A percentile compares a stretch with the other conserved stretches of the same genome.
Conservation (phyloP, 2,329 filamentous ascomycete genomes). For the Mycosphaerella sp. region DNA sequence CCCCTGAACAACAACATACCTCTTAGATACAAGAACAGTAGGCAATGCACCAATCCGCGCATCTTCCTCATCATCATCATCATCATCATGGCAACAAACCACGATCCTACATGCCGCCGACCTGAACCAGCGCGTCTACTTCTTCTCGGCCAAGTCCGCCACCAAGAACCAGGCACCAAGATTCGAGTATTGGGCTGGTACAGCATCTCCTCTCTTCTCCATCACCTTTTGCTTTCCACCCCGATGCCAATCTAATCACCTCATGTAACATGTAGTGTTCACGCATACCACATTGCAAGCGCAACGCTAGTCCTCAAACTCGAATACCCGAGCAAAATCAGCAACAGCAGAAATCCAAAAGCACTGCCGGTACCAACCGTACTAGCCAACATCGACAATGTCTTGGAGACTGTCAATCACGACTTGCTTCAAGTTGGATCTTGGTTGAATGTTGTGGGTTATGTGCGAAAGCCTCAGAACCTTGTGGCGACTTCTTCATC, state of each 20-base stretch:
- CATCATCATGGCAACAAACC: not conserved
- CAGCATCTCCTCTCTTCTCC: too few relatives aligned
- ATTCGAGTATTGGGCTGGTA: constrained; percentile 90
- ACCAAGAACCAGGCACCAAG: constrained; percentile 54
- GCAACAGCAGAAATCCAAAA: constrained; percentile 12
- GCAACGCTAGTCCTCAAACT: constrained; percentile 65
- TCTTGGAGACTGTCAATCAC: constrained; percentile 59
- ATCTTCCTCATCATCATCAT: not conserved
- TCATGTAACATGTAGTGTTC: constrained; percentile 45
- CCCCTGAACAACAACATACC: not conserved
- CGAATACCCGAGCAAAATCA: constrained; percentile 46
- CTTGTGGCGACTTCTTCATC: too few relatives aligned
- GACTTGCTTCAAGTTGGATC: constrained; percentile 64
- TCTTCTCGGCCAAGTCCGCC: constrained; percentile 40
- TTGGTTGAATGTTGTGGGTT: constrained; percentile 87
- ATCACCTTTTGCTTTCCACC: constrained; percentile 34
- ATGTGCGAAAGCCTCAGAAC: constrained; percentile 38
- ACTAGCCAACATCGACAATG: constrained; percentile 62
- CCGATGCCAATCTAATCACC: not conserved
- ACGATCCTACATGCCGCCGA: constrained; percentile 10
- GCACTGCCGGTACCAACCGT: constrained; percentile 37
- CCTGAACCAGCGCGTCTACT: constrained; percentile 55
- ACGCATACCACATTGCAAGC: constrained; percentile 49
- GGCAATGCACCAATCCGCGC: not conserved
- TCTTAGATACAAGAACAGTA: not conserved